Evolutionary conservation across 345 rosid genomes (phyloP).

Genomic region (Lagerstroemia speciosa): DNA sequence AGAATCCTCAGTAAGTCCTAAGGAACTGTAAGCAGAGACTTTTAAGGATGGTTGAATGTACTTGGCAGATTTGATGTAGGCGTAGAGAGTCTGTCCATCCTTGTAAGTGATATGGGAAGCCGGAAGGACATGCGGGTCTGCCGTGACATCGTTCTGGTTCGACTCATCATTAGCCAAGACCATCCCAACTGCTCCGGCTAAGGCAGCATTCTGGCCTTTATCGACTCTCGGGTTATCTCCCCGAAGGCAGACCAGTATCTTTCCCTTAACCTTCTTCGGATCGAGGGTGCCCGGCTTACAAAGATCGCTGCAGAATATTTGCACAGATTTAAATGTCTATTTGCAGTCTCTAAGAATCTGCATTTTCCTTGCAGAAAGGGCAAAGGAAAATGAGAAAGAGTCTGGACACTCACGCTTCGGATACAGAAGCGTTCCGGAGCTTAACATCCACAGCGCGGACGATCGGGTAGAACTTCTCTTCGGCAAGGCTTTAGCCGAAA

Average conservation of each 20-base stretch:
- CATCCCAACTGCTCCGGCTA: slow-evolving; percentile 49
- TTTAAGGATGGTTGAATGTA: neutral
- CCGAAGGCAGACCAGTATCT: slow-evolving; percentile 43
- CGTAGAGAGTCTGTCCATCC: slow-evolving; percentile 26
- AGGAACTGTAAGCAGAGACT: neutral
- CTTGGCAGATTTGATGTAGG: slow-evolving; percentile 39
- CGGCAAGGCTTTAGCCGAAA: slow-evolving; percentile 28
- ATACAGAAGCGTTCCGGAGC: slow-evolving; percentile 15
- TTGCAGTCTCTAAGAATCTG: neutral
- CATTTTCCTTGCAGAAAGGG: neutral
- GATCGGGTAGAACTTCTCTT: slow-evolving; percentile 36
- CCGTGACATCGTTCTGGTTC: slow-evolving; percentile 18
- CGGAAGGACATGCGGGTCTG: slow-evolving; percentile 38
- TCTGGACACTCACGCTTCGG: slow-evolving; percentile 37
- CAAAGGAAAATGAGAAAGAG: neutral
- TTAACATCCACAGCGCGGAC: slow-evolving; percentile 39
- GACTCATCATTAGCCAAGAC: slow-evolving; percentile 28
- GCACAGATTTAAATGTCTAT: too few relatives aligned
- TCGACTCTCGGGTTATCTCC: slow-evolving; percentile 20
- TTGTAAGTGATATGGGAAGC: slow-evolving; percentile 27
- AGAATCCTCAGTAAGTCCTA: too few relatives aligned
- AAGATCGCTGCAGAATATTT: slow-evolving; percentile 14
- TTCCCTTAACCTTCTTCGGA: slow-evolving; percentile 47
- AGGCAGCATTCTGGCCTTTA: slow-evolving; percentile 24
- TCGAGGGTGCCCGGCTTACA: slow-evolving; percentile 44